A percentile compares a stretch with the other conserved stretches of the same genome.
phyloP scores from a whole-genome alignment of 768 basidiomycete species.

The Collybiopsis luxurians region DNA sequence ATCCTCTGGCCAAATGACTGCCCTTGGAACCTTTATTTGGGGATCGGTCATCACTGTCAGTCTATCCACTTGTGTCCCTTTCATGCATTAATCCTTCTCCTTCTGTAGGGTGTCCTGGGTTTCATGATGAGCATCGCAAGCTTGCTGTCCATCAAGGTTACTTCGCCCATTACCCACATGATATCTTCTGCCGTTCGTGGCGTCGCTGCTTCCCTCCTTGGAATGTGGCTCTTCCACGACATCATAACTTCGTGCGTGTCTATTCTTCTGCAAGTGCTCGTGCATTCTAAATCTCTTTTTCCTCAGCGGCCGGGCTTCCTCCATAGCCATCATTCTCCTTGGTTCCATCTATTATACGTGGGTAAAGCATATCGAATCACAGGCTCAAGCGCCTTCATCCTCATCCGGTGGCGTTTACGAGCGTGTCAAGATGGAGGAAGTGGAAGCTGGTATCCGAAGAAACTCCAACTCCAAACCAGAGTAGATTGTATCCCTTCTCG shows the following conservation, averaged over 20 bases:
- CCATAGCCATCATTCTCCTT: slow-evolving; percentile 75
- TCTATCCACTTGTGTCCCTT: slow-evolving; percentile 9
- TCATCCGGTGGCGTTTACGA: slow-evolving; percentile 44
- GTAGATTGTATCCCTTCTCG: background rate
- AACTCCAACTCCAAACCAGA: slow-evolving; percentile 7
- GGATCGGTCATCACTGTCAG: slow-evolving; percentile 79
- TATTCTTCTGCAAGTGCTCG: background rate
- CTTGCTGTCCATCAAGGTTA: slow-evolving; percentile 93
- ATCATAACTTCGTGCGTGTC: slow-evolving; percentile 68
- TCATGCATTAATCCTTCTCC: slow-evolving; percentile 1
- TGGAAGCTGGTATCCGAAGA: slow-evolving; percentile 47
- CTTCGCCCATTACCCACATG: slow-evolving; percentile 98
- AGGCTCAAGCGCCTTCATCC: slow-evolving; percentile 28
- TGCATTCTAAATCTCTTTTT: background rate
- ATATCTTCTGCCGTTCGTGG: slow-evolving; percentile 93
- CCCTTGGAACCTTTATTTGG: slow-evolving; percentile 66
- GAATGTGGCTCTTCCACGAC: slow-evolving; percentile 78
- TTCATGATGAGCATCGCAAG: slow-evolving; percentile 96
- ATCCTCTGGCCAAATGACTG: slow-evolving; percentile 38
- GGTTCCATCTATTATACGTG: slow-evolving; percentile 89
- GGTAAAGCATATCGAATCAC: slow-evolving; percentile 76
- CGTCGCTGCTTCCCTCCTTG: slow-evolving; percentile 85
- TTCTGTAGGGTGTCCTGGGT: slow-evolving; percentile 70
- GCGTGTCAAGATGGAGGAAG: slow-evolving; percentile 60
- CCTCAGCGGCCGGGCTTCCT: slow-evolving; percentile 72